Evolutionary conservation across 129 eudicot species (phyloP).

Genomic region (Chrysanthemum makinoi): DNA sequence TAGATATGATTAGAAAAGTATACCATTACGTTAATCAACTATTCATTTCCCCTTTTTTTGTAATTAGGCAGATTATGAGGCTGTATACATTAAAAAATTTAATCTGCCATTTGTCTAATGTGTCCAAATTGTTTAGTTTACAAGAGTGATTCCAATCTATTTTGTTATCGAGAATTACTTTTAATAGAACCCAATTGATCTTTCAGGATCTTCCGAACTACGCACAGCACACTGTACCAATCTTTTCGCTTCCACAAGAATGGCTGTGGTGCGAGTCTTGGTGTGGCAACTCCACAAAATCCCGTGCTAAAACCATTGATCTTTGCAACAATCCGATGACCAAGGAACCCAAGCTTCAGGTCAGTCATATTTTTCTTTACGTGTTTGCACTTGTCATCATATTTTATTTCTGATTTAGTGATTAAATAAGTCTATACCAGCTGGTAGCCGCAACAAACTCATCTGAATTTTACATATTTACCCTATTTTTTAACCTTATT

Average conservation of each 20-base stretch:
- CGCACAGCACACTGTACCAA: slow-evolving; percentile 91
- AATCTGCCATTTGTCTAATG: too few relatives aligned
- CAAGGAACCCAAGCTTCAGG: slow-evolving; percentile 99
- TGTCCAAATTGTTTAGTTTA: background rate
- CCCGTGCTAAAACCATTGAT: slow-evolving; percentile 91
- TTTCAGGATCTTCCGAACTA: slow-evolving; percentile 96
- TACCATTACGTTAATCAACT: too few relatives aligned
- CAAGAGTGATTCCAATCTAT: background rate
- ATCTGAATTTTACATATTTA: too few relatives aligned
- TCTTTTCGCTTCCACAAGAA: slow-evolving; percentile 96
- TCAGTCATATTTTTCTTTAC: slow-evolving; percentile 10
- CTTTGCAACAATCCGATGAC: slow-evolving; percentile 99
- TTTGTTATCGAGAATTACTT: background rate
- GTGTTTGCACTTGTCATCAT: background rate
- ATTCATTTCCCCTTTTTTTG: background rate
- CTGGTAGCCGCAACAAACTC: too few relatives aligned
- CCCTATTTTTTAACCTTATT: too few relatives aligned
- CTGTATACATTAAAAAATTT: too few relatives aligned
- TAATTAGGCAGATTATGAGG: background rate
- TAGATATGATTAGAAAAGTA: too few relatives aligned
- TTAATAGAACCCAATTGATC: background rate
- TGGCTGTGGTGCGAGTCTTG: slow-evolving; percentile 99
- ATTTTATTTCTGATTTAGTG: background rate
- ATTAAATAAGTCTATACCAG: too few relatives aligned
- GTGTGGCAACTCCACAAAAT: slow-evolving; percentile 92